These are phyloP conservation scores for Vitis rotundifolia DNA, from an alignment of 164 flowering plant genomes.

Conservation along the genomic window DNA sequence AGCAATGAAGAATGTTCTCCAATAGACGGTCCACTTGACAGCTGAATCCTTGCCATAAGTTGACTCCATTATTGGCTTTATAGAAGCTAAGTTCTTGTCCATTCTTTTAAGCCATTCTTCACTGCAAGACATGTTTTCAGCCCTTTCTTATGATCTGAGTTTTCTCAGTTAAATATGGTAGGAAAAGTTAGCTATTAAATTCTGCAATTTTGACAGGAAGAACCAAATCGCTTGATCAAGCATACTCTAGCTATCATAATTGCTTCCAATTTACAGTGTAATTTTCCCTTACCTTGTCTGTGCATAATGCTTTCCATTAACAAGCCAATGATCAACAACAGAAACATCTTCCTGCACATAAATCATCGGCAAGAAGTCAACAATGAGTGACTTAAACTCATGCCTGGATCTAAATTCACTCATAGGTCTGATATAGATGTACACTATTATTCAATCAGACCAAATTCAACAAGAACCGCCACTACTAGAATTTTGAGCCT, in stretches of 20 bases:
- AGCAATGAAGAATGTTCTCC: conserved; percentile 87
- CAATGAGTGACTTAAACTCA: neutral
- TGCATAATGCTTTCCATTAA: conserved; percentile 87
- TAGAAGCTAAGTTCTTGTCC: conserved; percentile 57
- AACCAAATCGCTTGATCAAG: no score
- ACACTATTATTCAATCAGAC: neutral
- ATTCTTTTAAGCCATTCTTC: conserved; percentile 92
- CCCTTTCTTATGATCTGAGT: no score
- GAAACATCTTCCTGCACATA: conserved; percentile 83
- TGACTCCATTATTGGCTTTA: conserved; percentile 76
- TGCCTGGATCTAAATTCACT: neutral
- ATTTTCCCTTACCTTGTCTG: conserved; percentile 60
- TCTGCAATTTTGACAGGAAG: no score
- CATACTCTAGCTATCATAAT: neutral
- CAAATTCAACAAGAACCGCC: neutral
- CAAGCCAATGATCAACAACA: conserved; percentile 84
- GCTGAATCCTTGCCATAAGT: conserved; percentile 84
- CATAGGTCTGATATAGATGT: neutral
- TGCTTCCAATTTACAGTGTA: neutral
- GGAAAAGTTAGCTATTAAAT: no score
- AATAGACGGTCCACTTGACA: conserved; percentile 81
- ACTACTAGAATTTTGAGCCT: neutral
- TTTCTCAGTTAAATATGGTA: no score
- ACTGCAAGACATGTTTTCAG: conserved; percentile 37
- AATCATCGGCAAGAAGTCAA: conserved; percentile 7